phyloP scores from a whole-genome alignment of 2,329 filamentous ascomycete species.

The Verruconis gallopava region DNA sequence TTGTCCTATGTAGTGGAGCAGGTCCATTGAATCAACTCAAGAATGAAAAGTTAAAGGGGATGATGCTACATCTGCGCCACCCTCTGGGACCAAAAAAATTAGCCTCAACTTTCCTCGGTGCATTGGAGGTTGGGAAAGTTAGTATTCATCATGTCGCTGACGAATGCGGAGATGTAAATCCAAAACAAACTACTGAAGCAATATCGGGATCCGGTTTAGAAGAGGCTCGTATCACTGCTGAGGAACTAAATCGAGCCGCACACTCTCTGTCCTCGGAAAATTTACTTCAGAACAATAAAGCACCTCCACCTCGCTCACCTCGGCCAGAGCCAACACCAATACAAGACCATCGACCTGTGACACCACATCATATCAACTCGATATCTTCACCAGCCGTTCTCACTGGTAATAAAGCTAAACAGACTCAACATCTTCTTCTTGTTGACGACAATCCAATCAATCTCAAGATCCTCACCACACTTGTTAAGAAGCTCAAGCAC shows the following conservation, averaged over 20 bases:
- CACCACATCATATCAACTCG: background rate
- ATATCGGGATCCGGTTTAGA: no score
- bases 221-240: no score
- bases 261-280: background rate
- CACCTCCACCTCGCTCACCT: background rate
- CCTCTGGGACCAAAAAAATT: constrained; percentile 2
- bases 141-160: background rate
- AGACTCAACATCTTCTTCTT: constrained; percentile 18
- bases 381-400: background rate
- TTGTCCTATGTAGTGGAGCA: background rate
- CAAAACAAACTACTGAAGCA: background rate
- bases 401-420: background rate
- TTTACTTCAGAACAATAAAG: background rate
- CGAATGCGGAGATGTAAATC: background rate
- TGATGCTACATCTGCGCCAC: background rate
- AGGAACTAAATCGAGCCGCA: background rate
- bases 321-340: background rate
- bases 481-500: constrained; percentile 21
- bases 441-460: constrained; percentile 30
- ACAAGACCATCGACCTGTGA: background rate
- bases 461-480: constrained; percentile 23
- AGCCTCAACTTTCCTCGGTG: background rate
- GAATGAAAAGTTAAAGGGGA: background rate
- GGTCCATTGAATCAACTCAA: background rate
- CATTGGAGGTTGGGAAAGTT: constrained; percentile 1